These are phyloP conservation scores for Ophiocordyceps sinensis DNA, from an alignment of 2,329 filamentous ascomycete genomes.

Conservation along the genomic window DNA sequence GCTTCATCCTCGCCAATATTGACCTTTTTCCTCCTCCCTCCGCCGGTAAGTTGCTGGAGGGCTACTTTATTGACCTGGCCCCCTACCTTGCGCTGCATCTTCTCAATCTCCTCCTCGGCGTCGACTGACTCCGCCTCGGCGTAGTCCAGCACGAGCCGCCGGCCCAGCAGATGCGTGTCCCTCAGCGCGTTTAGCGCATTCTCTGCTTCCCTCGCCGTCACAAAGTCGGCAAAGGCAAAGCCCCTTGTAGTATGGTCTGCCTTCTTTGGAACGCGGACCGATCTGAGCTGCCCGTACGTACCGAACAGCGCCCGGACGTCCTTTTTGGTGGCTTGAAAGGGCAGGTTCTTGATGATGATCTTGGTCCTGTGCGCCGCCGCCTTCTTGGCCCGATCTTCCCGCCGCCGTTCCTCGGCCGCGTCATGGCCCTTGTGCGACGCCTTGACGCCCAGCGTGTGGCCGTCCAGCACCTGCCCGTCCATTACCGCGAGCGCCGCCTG, in stretches of 20 bases:
- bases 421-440: conserved; percentile 78
- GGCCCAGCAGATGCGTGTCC: conserved; percentile 85
- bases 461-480: conserved; percentile 78
- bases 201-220: conserved; percentile 74
- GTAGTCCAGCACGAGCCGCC: conserved; percentile 81
- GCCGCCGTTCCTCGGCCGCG: conserved; percentile 72
- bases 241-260: conserved; percentile 79
- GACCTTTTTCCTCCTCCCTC: conserved; percentile 78
- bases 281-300: conserved; percentile 82
- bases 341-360: conserved; percentile 95
- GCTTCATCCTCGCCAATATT: conserved; percentile 63
- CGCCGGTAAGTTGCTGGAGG: conserved; percentile 73
- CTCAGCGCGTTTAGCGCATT: conserved; percentile 84
- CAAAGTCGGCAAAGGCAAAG: conserved; percentile 94
- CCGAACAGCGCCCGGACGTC: conserved; percentile 77
- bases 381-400: conserved; percentile 74
- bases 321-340: conserved; percentile 89
- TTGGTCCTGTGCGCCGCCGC: conserved; percentile 65
- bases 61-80: conserved; percentile 83
- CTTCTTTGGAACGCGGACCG: conserved; percentile 88
- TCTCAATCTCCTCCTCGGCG: conserved; percentile 88
- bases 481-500: conserved; percentile 70
- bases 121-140: conserved; percentile 79
- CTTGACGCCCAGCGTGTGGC: conserved; percentile 72
- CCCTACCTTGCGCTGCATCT: conserved; percentile 93